A percentile compares a stretch with the other conserved stretches of the same genome.
phyloP scores from a whole-genome alignment of 352 stramenopile species.

The Pythium pectinolyticum region DNA sequence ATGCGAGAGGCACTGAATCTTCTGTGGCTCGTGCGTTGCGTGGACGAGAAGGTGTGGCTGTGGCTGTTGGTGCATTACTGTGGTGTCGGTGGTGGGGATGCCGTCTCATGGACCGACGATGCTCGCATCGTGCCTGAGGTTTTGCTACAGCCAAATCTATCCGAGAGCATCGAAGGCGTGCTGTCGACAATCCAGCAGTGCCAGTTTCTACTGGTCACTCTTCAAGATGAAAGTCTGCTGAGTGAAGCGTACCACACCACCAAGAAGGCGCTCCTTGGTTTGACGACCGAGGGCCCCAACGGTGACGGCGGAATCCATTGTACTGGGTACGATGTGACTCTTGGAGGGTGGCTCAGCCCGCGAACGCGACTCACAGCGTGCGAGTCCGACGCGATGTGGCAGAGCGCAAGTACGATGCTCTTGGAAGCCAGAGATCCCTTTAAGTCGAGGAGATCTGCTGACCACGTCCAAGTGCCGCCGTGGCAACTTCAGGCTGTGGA shows the following conservation, averaged over 20 bases:
- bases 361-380: not conserved
- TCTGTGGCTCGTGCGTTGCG: conserved; percentile 34
- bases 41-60: conserved; percentile 39
- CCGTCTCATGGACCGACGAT: conserved; percentile 32
- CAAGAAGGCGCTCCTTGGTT: conserved; percentile 1
- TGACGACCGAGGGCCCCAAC: too few relatives aligned
- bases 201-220: conserved; percentile 3
- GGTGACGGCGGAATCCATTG: not conserved
- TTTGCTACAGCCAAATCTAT: conserved; percentile 23
- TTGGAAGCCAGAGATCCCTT: not conserved
- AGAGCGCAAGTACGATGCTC: not conserved
- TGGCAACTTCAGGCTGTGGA: conserved; percentile 12
- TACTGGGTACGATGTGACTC: not conserved
- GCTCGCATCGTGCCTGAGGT: conserved; percentile 27
- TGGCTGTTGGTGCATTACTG: conserved; percentile 34
- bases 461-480: not conserved
- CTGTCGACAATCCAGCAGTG: conserved; percentile 8
- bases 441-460: not conserved
- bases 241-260: not conserved
- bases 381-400: conserved; percentile 11
- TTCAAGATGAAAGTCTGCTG: not conserved
- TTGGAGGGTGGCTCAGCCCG: conserved; percentile 15
- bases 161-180: not conserved
- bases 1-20: conserved; percentile 39
- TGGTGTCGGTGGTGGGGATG: conserved; percentile 30